Evolutionary conservation across 768 basidiomycete genomes (phyloP), one percentile per base, ranked within the genome.

Genomic region (Tylopilus rubrobrunneus): DNA sequence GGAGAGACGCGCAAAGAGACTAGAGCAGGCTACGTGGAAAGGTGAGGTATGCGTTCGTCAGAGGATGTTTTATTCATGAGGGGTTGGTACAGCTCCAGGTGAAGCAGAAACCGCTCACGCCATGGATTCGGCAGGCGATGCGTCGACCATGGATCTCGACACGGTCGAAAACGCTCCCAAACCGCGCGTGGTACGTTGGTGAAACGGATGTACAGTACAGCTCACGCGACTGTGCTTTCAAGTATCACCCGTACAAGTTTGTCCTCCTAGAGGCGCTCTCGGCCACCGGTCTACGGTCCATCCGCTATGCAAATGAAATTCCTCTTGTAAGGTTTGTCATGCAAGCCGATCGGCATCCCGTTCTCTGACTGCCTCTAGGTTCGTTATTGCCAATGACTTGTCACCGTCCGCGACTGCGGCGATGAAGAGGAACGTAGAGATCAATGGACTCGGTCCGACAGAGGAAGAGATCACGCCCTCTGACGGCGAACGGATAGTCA

Each of bases 301-400:
- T 99, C 50, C 89, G 97, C 34, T 99, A 98, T 68, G 96, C 95
- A 0, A 93, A 97, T 62, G 97, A 99, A 72, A 93, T 99, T 9
- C 93, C 95, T 1, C 79, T 87, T 41, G 81, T 92, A 53, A 90
- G 85, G 96, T 97, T 47, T 67, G 83, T 62, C 45, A 48, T 21
- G 9, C 17, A 27, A 39, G 29, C 37, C 36, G 15, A 28, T 51
- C 15, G 14, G n/a, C 43, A 34, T 19, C 49, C 54, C 54, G 43
- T 48, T 52, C 45, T 45, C 58, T 64, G 25, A 56, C 28, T 7
- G 1, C 90, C 67, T 78, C 84, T 43, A 98, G 96, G 69, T 82
- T 88, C 69, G 84, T 99, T 45, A 86, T 98, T 63, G 96, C 97
- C 29, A 99, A 99, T 65, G 97, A 99, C 69, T 70, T 97, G 6